Percentiles rank a stretch among this genome's conserved stretches.
Conservation (phyloP, 306 rosid species). For the Pueraria montana region DNA sequence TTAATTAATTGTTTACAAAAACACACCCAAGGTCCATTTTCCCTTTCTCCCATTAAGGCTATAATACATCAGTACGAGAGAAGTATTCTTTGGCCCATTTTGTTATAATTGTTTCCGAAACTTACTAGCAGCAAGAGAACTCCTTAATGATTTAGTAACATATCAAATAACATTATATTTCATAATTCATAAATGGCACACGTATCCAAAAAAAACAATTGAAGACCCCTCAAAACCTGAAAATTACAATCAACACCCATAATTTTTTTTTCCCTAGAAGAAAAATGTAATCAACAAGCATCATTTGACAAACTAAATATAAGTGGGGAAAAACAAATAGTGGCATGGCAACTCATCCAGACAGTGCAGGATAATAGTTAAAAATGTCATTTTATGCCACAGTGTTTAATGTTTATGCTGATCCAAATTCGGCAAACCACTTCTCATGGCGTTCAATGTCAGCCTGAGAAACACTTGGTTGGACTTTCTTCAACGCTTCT, state of each 20-base stretch:
- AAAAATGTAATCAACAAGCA: too few species aligned
- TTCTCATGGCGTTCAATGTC: slow-evolving; percentile 94
- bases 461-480: slow-evolving; percentile 87
- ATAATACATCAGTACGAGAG: too few species aligned
- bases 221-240: slow-evolving; percentile 26
- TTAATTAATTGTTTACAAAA: not conserved
- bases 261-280: too few species aligned
- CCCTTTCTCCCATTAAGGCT: not conserved
- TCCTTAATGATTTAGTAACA: not conserved
- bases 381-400: not conserved
- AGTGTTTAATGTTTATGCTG: slow-evolving; percentile 68
- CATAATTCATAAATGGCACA: not conserved
- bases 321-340: too few species aligned
- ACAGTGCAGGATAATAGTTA: not conserved
- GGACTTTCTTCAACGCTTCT: slow-evolving; percentile 92
- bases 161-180: not conserved
- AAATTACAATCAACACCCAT: slow-evolving; percentile 2
- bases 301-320: too few species aligned
- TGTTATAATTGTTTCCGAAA: too few species aligned
- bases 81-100: too few species aligned
- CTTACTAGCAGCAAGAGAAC: not conserved
- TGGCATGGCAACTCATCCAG: not conserved
- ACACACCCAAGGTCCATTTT: not conserved
- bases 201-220: too few species aligned
- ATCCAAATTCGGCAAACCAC: slow-evolving; percentile 94